Evolutionary conservation across 495 filamentous ascomycete genomes (phyloP), one percentile per base, ranked within the genome.

Genomic region (Pseudomonodictys pantanalensis): DNA sequence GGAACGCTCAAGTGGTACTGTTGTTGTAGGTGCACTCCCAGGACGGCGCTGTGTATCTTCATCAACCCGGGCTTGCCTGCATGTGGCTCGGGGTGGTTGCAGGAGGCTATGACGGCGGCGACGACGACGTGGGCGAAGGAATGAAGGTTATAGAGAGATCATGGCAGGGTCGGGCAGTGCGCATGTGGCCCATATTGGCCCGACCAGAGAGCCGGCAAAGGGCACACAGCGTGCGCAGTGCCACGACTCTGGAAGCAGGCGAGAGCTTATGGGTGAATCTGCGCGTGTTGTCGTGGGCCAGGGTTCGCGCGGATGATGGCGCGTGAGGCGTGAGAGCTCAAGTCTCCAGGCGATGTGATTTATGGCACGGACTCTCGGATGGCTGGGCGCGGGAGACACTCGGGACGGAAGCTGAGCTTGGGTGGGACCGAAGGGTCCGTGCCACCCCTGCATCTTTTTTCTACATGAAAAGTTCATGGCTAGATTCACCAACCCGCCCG

Each of bases 1-100:
- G 71, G 69, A 59, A 73, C 64, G 58, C 65, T 54, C 55, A 61
- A 60, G 58, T 73, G 71, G 60, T 71, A 63, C 46, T 65, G 57
- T 25, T 60, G 65, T 55, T 26, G 42, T 29, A 64, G 49, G 55
- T 59, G 66, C 58, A 58, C 50, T 32, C 62, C 62, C 5, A 49
- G 47, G 44, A 60, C 42, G 20, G 65, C 65, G 45, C 29, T 68
- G 56, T 57, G 65, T 44, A 58, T 39, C 65, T 64, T 64, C 65
- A 68, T 68, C 65, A 64, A 68, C 65, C 60, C 50, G 45, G 48
- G 47, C 30, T 52, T 42, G 41, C 45, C 28, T 44, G 53, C n/a
- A n/a, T n/a, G n/a, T n/a, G n/a, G n/a, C n/a, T n/a, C n/a, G n/a
- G n/a, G n/a, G n/a, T n/a, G n/a, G n/a, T n/a, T n/a, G n/a, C n/a